These are phyloP conservation scores for Dictyostelium brefeldianum DNA, from an alignment of 78 protist genomes.

Conservation along the genomic window DNA sequence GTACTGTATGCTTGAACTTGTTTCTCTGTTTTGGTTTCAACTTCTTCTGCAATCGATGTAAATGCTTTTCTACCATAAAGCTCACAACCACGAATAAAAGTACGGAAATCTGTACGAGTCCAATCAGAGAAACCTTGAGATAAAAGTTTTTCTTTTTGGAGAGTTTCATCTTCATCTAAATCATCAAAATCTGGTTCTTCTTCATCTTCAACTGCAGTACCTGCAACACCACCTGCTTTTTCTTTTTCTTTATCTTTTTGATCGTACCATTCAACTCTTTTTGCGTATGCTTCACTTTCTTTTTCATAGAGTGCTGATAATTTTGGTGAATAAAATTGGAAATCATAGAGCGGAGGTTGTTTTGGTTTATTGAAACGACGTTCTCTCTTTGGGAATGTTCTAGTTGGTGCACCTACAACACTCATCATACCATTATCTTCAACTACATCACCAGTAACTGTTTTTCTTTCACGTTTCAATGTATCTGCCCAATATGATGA, in stretches of 20 bases:
- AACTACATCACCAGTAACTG: constrained; percentile 12
- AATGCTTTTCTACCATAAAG: constrained; percentile 80
- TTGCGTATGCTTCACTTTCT: constrained; percentile 61
- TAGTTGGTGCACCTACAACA: neutral
- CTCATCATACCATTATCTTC: constrained; percentile 44
- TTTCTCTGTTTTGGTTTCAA: constrained; percentile 78
- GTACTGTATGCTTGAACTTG: constrained; percentile 79
- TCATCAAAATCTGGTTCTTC: constrained; percentile 53
- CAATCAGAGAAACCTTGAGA: constrained; percentile 85
- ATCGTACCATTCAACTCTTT: constrained; percentile 40
- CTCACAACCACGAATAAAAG: constrained; percentile 85
- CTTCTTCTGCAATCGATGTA: constrained; percentile 53
- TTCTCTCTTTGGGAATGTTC: neutral
- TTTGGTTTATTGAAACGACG: constrained; percentile 52
- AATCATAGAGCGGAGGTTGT: constrained; percentile 61
- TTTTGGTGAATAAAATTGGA: constrained; percentile 85
- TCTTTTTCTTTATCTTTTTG: constrained; percentile 53
- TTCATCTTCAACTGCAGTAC: constrained; percentile 26
- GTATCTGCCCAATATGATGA: constrained; percentile 49
- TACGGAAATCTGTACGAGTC: constrained; percentile 77
- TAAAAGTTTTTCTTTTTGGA: constrained; percentile 43
- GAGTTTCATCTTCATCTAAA: constrained; percentile 64
- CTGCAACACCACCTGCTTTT: neutral
- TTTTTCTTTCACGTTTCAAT: constrained; percentile 84
- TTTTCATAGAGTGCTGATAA: constrained; percentile 67